Evolutionary conservation across 2,329 filamentous ascomycete species (phyloP).

Genomic region (Pseudogymnoascus sp.): DNA sequence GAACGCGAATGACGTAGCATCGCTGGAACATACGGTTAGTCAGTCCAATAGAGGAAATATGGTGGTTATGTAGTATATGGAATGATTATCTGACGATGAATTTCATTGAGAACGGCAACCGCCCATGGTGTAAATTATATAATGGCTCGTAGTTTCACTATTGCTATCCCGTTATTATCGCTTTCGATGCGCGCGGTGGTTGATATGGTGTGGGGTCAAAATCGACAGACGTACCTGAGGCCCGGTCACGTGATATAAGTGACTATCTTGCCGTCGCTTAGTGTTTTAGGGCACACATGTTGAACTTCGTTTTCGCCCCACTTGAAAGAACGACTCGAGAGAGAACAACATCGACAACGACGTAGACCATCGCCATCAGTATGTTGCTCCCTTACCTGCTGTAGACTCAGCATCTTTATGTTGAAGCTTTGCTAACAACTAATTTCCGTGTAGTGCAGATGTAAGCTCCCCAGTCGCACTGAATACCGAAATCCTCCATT

Average conservation of each 20-base stretch:
- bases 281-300: constrained; percentile 11
- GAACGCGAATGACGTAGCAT: neutral
- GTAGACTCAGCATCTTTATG: constrained; percentile 2
- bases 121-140: neutral
- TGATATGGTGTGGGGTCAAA: neutral
- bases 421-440: constrained; percentile 39
- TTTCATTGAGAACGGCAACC: neutral
- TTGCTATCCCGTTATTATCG: neutral
- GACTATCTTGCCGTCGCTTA: constrained; percentile 4
- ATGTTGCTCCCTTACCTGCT: constrained; percentile 30
- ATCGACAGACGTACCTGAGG: neutral
- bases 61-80: neutral
- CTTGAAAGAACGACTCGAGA: constrained; percentile 9
- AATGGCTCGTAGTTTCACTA: neutral
- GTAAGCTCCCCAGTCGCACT: constrained; percentile 47
- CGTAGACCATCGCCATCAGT: constrained; percentile 40
- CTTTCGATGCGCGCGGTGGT: neutral
- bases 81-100: neutral
- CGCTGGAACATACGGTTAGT: neutral
- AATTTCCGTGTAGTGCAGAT: constrained; percentile 66
- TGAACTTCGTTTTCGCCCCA: constrained; percentile 8
- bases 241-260: neutral
- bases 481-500: constrained; percentile 15
- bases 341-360: constrained; percentile 12
- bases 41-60: neutral